Evolutionary conservation across 352 stramenopile species (phyloP).

Genomic region (Globisporangium nunn): DNA sequence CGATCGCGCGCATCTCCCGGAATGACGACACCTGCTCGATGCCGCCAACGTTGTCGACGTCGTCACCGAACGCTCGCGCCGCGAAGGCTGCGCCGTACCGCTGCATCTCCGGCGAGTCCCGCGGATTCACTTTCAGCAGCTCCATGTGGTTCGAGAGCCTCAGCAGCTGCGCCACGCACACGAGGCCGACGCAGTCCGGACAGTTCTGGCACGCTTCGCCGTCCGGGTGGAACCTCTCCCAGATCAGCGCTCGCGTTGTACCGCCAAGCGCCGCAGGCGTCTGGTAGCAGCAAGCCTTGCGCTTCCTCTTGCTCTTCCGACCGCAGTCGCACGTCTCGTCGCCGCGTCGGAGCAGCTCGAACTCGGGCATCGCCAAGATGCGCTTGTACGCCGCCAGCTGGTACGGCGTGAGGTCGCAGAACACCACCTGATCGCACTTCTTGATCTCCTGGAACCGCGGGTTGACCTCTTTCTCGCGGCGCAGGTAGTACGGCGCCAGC

Average conservation of each 20-base stretch:
- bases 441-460: constrained; percentile 59
- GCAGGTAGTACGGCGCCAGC: constrained; percentile 59
- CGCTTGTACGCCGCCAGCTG: constrained; percentile 67
- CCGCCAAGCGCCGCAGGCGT: constrained; percentile 18
- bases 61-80: constrained; percentile 40
- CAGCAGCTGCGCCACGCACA: constrained; percentile 64
- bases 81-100: constrained; percentile 51
- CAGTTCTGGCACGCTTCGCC: constrained; percentile 45
- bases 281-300: constrained; percentile 63
- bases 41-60: constrained; percentile 46
- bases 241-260: constrained; percentile 29
- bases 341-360: constrained; percentile 49
- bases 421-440: constrained; percentile 75
- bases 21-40: constrained; percentile 53
- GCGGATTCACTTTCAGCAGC: constrained; percentile 66
- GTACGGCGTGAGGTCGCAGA: constrained; percentile 66
- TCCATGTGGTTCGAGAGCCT: constrained; percentile 81
- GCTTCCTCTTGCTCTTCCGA: constrained; percentile 41
- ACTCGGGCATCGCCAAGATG: constrained; percentile 67
- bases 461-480: constrained; percentile 70
- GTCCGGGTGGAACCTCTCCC: constrained; percentile 52
- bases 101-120: constrained; percentile 42
- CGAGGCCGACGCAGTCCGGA: constrained; percentile 67
- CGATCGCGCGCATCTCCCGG: constrained; percentile 46
- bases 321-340: constrained; percentile 65